Percentiles rank a stretch among this genome's conserved stretches.
These are phyloP conservation scores for Fonsecaea pugnacius DNA, from an alignment of 2,329 filamentous ascomycete genomes.

Conservation along the genomic window DNA sequence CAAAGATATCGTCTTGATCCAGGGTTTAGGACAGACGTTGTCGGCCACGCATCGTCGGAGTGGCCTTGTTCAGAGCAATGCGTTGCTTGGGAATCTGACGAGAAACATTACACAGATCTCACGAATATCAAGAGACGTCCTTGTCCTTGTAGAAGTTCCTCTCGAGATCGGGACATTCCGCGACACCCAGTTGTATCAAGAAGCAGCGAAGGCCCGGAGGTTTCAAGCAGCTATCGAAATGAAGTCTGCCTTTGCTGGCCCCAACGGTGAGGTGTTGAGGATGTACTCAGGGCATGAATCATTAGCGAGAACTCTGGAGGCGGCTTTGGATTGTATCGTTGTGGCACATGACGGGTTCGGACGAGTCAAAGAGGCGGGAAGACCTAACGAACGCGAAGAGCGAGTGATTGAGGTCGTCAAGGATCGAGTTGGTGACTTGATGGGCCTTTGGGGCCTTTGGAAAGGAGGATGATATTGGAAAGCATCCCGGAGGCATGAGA, in stretches of 20 bases:
- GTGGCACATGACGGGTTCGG: conserved; percentile 30
- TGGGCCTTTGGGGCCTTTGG: conserved; percentile 29
- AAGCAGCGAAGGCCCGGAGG: conserved; percentile 1
- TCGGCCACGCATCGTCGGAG: conserved; percentile 27
- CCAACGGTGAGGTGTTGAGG: conserved; percentile 20
- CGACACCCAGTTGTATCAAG: conserved; percentile 4
- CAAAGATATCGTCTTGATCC: conserved; percentile 27
- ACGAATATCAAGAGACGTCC: conserved; percentile 8
- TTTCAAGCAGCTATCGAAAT: conserved; percentile 15
- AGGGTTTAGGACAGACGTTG: conserved; percentile 22
- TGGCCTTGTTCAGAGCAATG: conserved; percentile 30
- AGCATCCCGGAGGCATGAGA: background rate
- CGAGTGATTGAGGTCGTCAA: conserved; percentile 32
- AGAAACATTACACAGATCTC: conserved; percentile 29
- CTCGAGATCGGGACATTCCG: conserved; percentile 9
- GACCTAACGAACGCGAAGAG: background rate
- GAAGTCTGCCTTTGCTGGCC: conserved; percentile 25
- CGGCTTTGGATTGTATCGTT: conserved; percentile 27
- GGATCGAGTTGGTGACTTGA: conserved; percentile 27
- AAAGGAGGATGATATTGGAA: conserved; percentile 14
- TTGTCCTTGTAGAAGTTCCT: conserved; percentile 24
- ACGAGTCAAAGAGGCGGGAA: background rate
- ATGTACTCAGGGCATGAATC: conserved; percentile 21
- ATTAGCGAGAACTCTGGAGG: conserved; percentile 23
- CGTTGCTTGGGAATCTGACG: conserved; percentile 24